phyloP scores from a whole-genome alignment of 1,139 yeast species.

The Hansenula anomala region DNA sequence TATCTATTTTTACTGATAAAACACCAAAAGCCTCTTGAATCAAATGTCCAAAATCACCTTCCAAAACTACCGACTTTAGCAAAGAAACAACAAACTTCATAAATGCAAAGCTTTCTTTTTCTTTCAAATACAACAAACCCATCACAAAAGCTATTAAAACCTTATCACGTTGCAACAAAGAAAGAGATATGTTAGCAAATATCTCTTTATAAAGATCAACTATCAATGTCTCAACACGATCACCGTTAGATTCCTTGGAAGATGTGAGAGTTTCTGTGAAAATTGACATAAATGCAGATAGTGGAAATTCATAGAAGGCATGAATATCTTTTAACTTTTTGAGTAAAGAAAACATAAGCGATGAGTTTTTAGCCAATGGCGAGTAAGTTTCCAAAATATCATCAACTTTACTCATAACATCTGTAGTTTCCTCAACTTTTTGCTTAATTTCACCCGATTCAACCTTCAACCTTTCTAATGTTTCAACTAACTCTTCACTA shows the following conservation, averaged over 20 bases:
- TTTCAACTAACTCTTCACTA: slow-evolving; percentile 52
- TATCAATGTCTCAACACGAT: slow-evolving; percentile 28
- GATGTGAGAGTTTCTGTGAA: slow-evolving; percentile 35
- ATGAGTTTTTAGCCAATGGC: slow-evolving; percentile 52
- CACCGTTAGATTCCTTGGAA: slow-evolving; percentile 7
- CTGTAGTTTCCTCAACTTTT: slow-evolving; percentile 51
- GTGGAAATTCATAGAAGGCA: slow-evolving; percentile 54
- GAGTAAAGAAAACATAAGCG: slow-evolving; percentile 44
- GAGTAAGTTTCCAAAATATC: slow-evolving; percentile 40
- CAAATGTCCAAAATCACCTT: neutral
- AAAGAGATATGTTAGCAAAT: slow-evolving; percentile 41
- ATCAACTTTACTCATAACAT: slow-evolving; percentile 51
- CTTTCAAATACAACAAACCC: slow-evolving; percentile 20
- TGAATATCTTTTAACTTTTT: slow-evolving; percentile 38
- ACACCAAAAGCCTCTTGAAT: slow-evolving; percentile 8
- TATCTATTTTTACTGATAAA: neutral
- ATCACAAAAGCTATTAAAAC: slow-evolving; percentile 40
- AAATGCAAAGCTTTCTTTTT: slow-evolving; percentile 14
- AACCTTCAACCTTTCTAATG: slow-evolving; percentile 59
- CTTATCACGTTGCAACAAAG: slow-evolving; percentile 47
- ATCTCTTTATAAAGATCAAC: slow-evolving; percentile 39
- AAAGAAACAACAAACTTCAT: slow-evolving; percentile 6
- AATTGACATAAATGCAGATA: slow-evolving; percentile 39
- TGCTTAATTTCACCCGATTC: slow-evolving; percentile 53
- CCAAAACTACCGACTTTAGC: slow-evolving; percentile 6